These are phyloP conservation scores for Effrenium voratum DNA, from an alignment of 73 alveolate species.

Conservation along the genomic window DNA sequence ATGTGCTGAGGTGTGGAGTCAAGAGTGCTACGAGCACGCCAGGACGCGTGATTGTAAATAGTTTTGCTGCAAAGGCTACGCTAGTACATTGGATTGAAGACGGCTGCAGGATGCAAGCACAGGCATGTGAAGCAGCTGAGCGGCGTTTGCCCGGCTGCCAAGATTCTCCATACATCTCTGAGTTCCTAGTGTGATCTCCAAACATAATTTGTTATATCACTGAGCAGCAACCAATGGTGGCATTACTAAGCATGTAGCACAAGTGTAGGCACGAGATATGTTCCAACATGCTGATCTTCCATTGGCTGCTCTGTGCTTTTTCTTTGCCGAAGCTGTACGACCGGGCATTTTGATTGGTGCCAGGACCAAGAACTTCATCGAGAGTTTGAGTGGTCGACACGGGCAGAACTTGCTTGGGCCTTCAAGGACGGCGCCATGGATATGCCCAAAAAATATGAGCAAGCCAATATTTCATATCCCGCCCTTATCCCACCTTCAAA, in stretches of 20 bases:
- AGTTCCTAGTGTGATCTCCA: not conserved
- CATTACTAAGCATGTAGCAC: no score
- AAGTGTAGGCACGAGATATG: not conserved
- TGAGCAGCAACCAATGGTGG: no score
- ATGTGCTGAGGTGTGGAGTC: not conserved
- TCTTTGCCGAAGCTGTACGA: not conserved
- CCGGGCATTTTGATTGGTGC: not conserved
- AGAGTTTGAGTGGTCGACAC: constrained; percentile 65
- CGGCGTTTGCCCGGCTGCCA: constrained; percentile 20
- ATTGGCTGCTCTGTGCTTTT: not conserved
- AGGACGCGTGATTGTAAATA: no score
- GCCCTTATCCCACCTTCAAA: no score
- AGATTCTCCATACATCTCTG: not conserved
- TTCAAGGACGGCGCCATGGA: constrained; percentile 61
- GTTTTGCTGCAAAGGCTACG: no score
- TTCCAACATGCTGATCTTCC: not conserved
- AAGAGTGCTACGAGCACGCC: constrained; percentile 23
- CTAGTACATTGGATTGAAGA: no score
- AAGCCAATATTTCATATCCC: no score
- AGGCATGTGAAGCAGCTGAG: constrained; percentile 66
- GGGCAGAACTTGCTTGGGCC: constrained; percentile 82
- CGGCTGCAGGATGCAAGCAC: constrained; percentile 89
- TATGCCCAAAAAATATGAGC: no score
- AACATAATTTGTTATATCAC: no score
- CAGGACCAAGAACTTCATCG: constrained; percentile 72